Conservation (phyloP, 495 filamentous ascomycete genomes). For the Halenospora varia region DNA sequence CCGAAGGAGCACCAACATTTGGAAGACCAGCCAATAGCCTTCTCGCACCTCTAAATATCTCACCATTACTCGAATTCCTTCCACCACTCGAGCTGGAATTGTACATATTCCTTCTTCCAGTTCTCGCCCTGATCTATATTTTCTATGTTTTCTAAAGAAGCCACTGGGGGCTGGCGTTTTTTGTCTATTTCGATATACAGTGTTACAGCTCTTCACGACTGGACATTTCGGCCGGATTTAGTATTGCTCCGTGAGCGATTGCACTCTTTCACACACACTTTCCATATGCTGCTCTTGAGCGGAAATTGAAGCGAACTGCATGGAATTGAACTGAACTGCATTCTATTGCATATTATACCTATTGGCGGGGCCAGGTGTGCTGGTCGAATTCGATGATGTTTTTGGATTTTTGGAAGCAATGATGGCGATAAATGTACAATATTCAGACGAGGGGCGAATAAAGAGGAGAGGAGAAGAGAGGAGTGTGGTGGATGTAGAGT, state of each 20-base stretch:
- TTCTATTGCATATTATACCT: not conserved
- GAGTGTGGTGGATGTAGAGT: not conserved
- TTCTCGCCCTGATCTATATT: not conserved
- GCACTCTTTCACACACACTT: not conserved
- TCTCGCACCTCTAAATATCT: not conserved
- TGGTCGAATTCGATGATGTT: too few relatives aligned
- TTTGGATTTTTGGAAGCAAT: too few relatives aligned
- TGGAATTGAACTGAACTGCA: not conserved
- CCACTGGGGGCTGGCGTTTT: not conserved
- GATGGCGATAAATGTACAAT: too few relatives aligned
- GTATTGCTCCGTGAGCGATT: slow-evolving; percentile 15
- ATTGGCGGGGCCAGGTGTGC: not conserved
- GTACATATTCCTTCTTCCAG: not conserved
- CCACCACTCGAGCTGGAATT: not conserved
- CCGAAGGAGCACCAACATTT: not conserved
- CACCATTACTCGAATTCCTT: not conserved
- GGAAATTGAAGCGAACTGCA: not conserved
- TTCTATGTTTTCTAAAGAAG: slow-evolving; percentile 1
- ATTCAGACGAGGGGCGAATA: too few relatives aligned
- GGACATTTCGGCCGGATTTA: not conserved
- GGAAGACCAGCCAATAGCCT: not conserved
- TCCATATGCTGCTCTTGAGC: not conserved
- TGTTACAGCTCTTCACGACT: not conserved
- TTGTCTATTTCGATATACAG: not conserved
- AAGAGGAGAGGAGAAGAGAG: not conserved